Conservation (phyloP, 1,139 yeast genomes). For the Hyphopichia fennica region DNA sequence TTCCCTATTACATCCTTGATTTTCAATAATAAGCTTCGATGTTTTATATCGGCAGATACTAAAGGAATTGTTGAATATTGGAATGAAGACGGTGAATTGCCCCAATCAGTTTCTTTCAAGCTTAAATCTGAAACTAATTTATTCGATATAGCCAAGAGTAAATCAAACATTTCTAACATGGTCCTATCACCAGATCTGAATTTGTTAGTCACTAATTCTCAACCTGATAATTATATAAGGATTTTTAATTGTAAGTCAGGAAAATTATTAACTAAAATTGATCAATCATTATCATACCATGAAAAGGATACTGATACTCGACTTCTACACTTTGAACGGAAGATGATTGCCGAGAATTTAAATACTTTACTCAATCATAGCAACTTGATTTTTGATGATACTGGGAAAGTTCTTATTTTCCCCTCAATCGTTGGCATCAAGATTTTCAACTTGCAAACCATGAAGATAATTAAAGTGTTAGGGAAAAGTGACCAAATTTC, state of each 20-base stretch:
- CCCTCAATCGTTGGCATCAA: slow-evolving; percentile 35
- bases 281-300: slow-evolving; percentile 14
- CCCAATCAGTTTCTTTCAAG: slow-evolving; percentile 26
- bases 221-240: slow-evolving; percentile 31
- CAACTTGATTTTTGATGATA: slow-evolving; percentile 30
- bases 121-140: slow-evolving; percentile 45
- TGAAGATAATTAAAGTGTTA: slow-evolving; percentile 21
- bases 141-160: slow-evolving; percentile 30
- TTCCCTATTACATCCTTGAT: slow-evolving; percentile 23
- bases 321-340: slow-evolving; percentile 24
- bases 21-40: slow-evolving; percentile 27
- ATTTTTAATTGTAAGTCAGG: slow-evolving; percentile 36
- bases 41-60: slow-evolving; percentile 38
- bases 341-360: slow-evolving; percentile 12
- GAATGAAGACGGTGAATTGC: slow-evolving; percentile 16
- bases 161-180: slow-evolving; percentile 9
- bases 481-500: slow-evolving; percentile 33
- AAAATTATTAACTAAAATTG: slow-evolving; percentile 19
- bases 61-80: slow-evolving; percentile 49
- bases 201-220: slow-evolving; percentile 23
- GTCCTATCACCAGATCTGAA: slow-evolving; percentile 23
- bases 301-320: slow-evolving; percentile 19
- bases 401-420: slow-evolving; percentile 32
- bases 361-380: slow-evolving; percentile 7
- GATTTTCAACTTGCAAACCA: slow-evolving; percentile 28